Base-by-base conservation (phyloP, 2,329 filamentous ascomycete species). In the Phyllosticta paracitricarpa region DNA sequence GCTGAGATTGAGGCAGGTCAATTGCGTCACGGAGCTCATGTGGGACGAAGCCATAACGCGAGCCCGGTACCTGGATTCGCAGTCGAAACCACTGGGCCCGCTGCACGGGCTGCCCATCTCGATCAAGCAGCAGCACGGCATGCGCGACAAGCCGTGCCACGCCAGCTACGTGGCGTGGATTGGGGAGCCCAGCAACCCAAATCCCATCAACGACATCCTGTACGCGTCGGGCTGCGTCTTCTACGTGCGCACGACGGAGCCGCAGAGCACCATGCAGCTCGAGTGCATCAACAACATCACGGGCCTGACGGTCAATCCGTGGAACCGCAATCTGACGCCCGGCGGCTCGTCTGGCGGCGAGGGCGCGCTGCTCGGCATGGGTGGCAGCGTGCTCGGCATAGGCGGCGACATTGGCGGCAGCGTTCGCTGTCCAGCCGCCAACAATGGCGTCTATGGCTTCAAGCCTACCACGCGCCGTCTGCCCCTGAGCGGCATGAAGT, bases 291-390 rank as follows among this genome's bases (percentile, higher is more conserved):
- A 65, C 61, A 82, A 81, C 65, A 63, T 82, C 52, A 80, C 79
- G 62, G 80, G 80, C 1, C 71, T 72, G 0, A 84, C 82, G 0
- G 72, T 79, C 9, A 84, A 84, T 65, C 81, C 82, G 0, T 77
- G 75, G 66, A 83, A 84, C 66, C 74, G 74, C 1, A 75, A 70
- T 1, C 69, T 84, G 25, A 80, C 79, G 0, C 65, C 73, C 12
- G 82, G 82, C 4, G 82, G 82, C 1, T 80, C 76, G 2, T 81
- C 79, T 4, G 82, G 82, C 35, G 82, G 82, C 58, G 82, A 84
- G 67, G 81, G 81, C 1, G 81, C 82, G 0, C 68, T 84, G 10
- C 57, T 83, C 9, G 82, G 76, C 0, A 68, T 83, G 22, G 71
- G 78, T 14, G 82, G 81, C 10, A 80, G 77, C 25, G 75, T 74